phyloP scores from a whole-genome alignment of 805 yeast species.

The Priceomyces melissophilus region DNA sequence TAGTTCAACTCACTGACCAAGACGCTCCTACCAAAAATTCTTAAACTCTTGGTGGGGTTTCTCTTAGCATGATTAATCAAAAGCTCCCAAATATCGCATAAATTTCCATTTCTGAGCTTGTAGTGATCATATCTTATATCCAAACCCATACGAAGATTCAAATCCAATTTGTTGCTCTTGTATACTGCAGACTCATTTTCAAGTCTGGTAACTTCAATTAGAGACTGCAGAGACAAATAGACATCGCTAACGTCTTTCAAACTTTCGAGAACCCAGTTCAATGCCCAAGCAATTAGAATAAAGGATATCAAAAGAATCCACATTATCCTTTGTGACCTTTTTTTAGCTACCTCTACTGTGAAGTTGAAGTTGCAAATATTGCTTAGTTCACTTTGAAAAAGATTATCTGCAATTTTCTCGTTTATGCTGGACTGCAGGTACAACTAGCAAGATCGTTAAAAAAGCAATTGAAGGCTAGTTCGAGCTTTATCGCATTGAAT shows the following conservation, averaged over 20 bases:
- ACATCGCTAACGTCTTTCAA: slow-evolving; percentile 55
- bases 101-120: slow-evolving; percentile 67
- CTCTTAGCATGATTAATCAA: slow-evolving; percentile 29
- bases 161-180: slow-evolving; percentile 71
- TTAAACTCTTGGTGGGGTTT: slow-evolving; percentile 15
- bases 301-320: slow-evolving; percentile 12
- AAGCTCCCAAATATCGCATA: slow-evolving; percentile 70
- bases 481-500: no score
- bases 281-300: slow-evolving; percentile 14
- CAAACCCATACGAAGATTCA: slow-evolving; percentile 66
- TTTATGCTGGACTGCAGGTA: no score
- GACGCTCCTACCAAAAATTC: slow-evolving; percentile 17
- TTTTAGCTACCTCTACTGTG: background rate
- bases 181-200: slow-evolving; percentile 71
- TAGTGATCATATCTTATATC: slow-evolving; percentile 60
- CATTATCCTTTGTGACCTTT: slow-evolving; percentile 1
- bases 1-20: slow-evolving; percentile 23
- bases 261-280: slow-evolving; percentile 24
- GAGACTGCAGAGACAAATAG: slow-evolving; percentile 62
- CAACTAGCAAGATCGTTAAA: no score
- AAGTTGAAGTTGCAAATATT: no score
- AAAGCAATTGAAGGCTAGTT: no score
- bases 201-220: slow-evolving; percentile 60
- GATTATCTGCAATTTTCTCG: no score
- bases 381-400: no score